Evolutionary conservation across 2,329 filamentous ascomycete species (phyloP), one percentile per base, ranked within the genome.

Genomic region (Metarhizium brunneum): DNA sequence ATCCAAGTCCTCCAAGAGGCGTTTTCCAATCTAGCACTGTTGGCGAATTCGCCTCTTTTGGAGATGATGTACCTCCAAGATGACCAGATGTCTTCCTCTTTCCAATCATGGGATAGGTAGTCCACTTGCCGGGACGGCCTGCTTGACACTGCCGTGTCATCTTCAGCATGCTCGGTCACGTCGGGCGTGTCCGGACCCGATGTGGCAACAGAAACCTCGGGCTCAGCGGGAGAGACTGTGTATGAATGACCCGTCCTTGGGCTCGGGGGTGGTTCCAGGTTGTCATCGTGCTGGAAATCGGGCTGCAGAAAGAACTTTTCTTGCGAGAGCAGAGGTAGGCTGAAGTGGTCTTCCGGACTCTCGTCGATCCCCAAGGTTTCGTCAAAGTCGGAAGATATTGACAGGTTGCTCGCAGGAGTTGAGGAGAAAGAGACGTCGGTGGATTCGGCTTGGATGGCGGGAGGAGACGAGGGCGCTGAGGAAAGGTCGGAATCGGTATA

Each of bases 1-100:
- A 90, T 88, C 94, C 94, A 97, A 1, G 91, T 94, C 68, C 94
- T 82, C 94, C 94, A 99, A 0, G 91, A 96, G 3, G 94, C 94
- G 71, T 99, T 97, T 71, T 97, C 94, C 35, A 97, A 73, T 52
- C 94, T 80, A 38, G 85, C 86, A 40, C 87, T 83, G 69, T 96
- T 92, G 63, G 83, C 85, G 61, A 95, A 95, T 54, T 89, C 82
- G 57, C 84, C 84, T 63, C 87, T 80, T 64, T 90, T 88, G 32
- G 88, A 86, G 16, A 92, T 85, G 63, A 97, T 90, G 68, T 95
- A 94, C 67, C 91, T 86, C 94, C 94, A 97, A 1, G 92, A 96
- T 6, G 89, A 87, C 92, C 92, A 97, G 30, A 97, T 95, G 71
- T 99, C 92, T 70, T 97, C 92, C 71, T 96, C 91, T 60, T 82